Base-by-base conservation (phyloP, 768 basidiomycete species). In the Termitomyces sp. region DNA sequence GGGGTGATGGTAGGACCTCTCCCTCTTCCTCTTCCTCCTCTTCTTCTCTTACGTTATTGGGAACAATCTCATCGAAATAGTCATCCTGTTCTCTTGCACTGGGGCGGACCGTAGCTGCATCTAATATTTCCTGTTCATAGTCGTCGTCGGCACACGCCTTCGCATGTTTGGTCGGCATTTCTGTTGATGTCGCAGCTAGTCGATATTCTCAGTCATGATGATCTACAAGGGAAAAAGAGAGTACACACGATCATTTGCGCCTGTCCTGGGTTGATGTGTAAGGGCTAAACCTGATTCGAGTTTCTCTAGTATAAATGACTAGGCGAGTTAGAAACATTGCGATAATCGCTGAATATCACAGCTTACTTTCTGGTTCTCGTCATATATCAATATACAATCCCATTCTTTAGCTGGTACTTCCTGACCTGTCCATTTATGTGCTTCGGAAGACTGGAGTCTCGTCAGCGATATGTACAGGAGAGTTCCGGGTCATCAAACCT, bases 301-400 rank as follows among this genome's bases (percentile, higher is more conserved):
- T 67, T 89, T 90, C 73, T 92, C 90, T 20, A 91, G 73, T 10
- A 84, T 87, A 64, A 84, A 88, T 53, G 77, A 80, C 88, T 91
- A 63, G 10, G 51, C 55, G 60, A n/a, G 63, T 10, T 60, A 69
- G 26, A 20, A 57, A 31, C 59, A 58, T 50, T 36, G 33, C 24
- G n/a, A 20, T n/a, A 13, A 29, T 20, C 26, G 20, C 26, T 12
- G 37, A 52, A 20, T 41, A 13, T 37, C 37, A 29, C 13, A 29
- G 73, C 83, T 68, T 66, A 88, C 90, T 62, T 83, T 83, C 49
- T 81, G 75, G 54, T 83, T 86, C 65, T 89, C 88, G 67, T 93
- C 90, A 64, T 86, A 92, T 46, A 92, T 86, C 41, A 93, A 75
- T 7, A 92, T 82, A 61, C 90, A 93, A 51, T 91, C 88, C 63